Evolutionary conservation across 345 rosid genomes (phyloP), one percentile per base, ranked within the genome.

Genomic region (Acer yangbiense): DNA sequence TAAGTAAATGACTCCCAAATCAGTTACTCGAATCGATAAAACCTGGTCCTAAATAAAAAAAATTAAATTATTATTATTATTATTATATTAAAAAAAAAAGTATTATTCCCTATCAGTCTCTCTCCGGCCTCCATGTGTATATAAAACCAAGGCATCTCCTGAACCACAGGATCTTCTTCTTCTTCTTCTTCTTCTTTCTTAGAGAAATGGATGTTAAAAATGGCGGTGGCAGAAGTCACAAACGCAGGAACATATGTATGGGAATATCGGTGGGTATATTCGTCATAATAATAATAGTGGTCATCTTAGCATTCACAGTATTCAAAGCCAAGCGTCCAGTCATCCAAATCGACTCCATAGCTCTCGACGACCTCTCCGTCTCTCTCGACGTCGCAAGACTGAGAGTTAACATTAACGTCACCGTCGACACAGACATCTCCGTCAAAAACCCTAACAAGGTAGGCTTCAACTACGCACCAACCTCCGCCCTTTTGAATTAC

Each of bases 381-480:
- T 74, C 87, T 52, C 3, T 91, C 2, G 87, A 86, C 85, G 0
- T 23, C 0, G 35, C 77, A 17, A 71, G 74, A 1, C 3, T 88
- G 25, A 72, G 50, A 17, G 87, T 82, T 39, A 0, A 75, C 50
- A 63, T 96, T 6, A 96, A 94, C 83, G 23, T 89, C 21, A 87
- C 86, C 9, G 80, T 96, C 11, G 84, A 75, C 84, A 81, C 86
- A 16, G 87, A 82, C 69, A 6, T 92, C 80, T 71, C 94, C 54
- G 35, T 96, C 50, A 83, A 76, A 20, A 96, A 96, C 82, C 94
- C 92, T 0, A 96, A 94, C 82, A 88, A 86, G 75, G 93, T 90
- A 35, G 89, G 94, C 0, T 77, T 92, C 79, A 87, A 85, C 81
- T 91, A 87, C 83, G 70, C 16, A 20, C 65, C 87, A 57, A 58